Base-by-base conservation (phyloP, 2,329 filamentous ascomycete species). In the Neonectria faginata region DNA sequence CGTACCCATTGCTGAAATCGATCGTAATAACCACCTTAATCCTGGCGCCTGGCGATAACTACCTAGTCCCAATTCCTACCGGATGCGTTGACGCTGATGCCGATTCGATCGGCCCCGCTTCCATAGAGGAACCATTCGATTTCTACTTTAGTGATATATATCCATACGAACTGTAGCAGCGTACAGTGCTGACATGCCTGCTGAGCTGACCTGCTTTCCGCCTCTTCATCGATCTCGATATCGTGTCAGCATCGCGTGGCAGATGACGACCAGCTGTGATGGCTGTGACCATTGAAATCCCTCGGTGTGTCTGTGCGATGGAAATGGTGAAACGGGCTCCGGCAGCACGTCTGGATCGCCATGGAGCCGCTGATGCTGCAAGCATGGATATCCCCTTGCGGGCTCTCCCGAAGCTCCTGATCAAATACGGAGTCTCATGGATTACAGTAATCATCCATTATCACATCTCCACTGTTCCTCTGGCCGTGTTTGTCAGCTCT, bases 331-430 rank as follows among this genome's bases (percentile, higher is more conserved):
- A 63, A 64, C 51, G 33, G 22, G 47, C 45, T 44, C n/a, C 51
- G 22, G 42, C 45, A 22, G 41, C 57, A 47, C 50, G 47, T 39
- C 55, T 48, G 55, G 50, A 56, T 65, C 63, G 47, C 22, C 22
- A 48, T 33, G 58, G 54, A 33, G 55, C 39, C 25, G 48, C 22
- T 11, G 48, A 29, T 20, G 51, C 60, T 60, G 64, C 60, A 53
- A 39, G 12, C 60, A 63, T 64, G 60, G 56, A 55, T 59, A 45
- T 45, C 16, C 51, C 51, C 60, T 63, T 59, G 60, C 55, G 59
- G 61, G 42, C 44, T 59, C 55, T 58, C 55, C 60, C 55, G 60
- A 63, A 42, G 33, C 55, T 63, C 50, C 55, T 55, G 60, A 45
- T 50, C 36, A 45, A 51, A 50, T 44, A 33, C n/a, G n/a, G 39